Evolutionary conservation across 2,329 filamentous ascomycete genomes (phyloP).

Genomic region (Samsoniella hepiali): DNA sequence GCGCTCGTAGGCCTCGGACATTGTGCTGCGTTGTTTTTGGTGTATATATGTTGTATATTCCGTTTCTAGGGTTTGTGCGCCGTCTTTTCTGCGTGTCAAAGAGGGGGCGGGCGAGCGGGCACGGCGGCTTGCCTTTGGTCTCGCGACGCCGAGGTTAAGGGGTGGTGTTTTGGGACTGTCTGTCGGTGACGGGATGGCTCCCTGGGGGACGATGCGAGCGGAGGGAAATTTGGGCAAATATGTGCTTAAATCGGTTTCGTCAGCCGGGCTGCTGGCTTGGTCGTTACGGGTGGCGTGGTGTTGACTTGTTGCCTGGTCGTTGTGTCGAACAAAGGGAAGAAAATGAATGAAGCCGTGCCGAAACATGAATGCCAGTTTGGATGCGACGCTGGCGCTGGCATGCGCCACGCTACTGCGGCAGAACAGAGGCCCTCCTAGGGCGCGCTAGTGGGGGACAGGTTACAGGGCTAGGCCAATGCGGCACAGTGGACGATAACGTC

Average conservation of each 20-base stretch:
- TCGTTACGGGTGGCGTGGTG: neutral
- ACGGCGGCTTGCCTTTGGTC: neutral
- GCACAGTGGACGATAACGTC: neutral
- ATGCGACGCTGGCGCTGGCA: neutral
- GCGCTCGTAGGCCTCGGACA: constrained; percentile 76
- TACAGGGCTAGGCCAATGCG: neutral
- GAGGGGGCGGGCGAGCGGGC: neutral
- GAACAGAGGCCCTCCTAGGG: too few relatives aligned
- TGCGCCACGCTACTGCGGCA: neutral
- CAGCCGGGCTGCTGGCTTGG: neutral
- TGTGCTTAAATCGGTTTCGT: neutral
- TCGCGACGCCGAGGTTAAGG: neutral
- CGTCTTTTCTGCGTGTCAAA: too few relatives aligned
- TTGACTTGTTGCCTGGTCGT: neutral
- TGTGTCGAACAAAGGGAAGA: neutral
- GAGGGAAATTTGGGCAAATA: neutral
- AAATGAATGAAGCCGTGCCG: neutral
- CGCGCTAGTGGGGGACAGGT: neutral
- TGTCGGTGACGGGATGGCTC: neutral
- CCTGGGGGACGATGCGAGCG: neutral
- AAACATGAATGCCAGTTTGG: neutral
- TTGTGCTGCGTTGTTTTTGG: constrained; percentile 31
- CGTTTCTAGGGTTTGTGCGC: neutral
- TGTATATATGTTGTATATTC: neutral
- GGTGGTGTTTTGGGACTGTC: neutral